Base-by-base conservation (phyloP, 2,329 filamentous ascomycete genomes). In the Colletotrichum somersetense region DNA sequence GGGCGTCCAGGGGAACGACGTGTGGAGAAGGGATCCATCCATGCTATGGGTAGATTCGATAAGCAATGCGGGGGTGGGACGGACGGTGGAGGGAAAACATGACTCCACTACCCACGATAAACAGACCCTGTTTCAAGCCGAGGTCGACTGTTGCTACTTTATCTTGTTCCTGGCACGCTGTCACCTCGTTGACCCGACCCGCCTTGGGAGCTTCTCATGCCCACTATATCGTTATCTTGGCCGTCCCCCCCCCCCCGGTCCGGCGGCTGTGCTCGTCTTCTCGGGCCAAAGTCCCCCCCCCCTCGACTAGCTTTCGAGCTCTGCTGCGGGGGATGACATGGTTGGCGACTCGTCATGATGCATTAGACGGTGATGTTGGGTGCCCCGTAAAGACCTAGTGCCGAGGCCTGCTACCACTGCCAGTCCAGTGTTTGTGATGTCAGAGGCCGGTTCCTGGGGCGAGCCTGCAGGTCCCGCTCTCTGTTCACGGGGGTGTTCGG, bases 51-150 rank as follows among this genome's bases (percentile, higher is more conserved):
- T 55, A 72, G 30, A 64, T 65, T 70, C 30, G 16, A 72, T 59
- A 72, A 70, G 55, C 70, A 64, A 70, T 72, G 66, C 70, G 66
- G 70, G 70, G 66, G 66, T 66, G 70, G 66, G 66, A 65, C 66
- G 62, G 12, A 8, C 61, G 30, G 33, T 52, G n/a, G 33, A 62
- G 4, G 8, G 20, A n/a, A n/a, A 48, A n/a, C 61, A 26, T 40
- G 5, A 26, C 18, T 33, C 23, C 40, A n/a, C 14, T 23, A 14
- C 59, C 8, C 46, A 12, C 46, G 8, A n/a, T 23, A 48, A 48
- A 23, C 46, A 48, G 46, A 48, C 46, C 55, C 58, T 16, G 18
- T 10, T 18, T 3, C 14, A 46, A 42, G 61, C 59, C 30, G 59
- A 50, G 50, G 67, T 33, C 55, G 57, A 62, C 23, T 12, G n/a